Conservation (phyloP, 768 basidiomycete genomes). For the Lactarius deliciosus region DNA sequence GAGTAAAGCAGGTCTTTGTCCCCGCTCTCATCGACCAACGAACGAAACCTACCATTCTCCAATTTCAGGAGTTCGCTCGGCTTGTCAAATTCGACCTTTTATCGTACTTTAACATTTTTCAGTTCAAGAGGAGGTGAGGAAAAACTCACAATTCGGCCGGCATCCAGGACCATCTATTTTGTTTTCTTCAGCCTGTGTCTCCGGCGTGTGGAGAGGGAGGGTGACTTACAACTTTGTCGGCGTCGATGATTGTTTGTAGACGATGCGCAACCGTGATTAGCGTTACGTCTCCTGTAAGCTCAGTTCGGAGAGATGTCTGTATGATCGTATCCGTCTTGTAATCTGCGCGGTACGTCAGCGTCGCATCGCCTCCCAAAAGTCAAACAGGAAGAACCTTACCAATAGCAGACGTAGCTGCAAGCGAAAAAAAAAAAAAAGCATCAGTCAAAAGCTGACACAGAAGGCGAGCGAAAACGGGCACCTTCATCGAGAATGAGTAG, state of each 20-base stretch:
- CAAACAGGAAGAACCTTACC: slow-evolving; percentile 30
- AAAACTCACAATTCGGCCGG: slow-evolving; percentile 40
- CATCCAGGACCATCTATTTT: slow-evolving; percentile 45
- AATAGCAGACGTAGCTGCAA: slow-evolving; percentile 47
- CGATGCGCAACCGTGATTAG: slow-evolving; percentile 62
- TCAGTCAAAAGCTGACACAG: not conserved
- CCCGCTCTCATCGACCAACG: slow-evolving; percentile 43
- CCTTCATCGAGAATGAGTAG: slow-evolving; percentile 59
- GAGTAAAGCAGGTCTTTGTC: slow-evolving; percentile 39
- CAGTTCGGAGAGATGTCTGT: slow-evolving; percentile 53
- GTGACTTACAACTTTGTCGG: slow-evolving; percentile 52
- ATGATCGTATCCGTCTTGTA: slow-evolving; percentile 58
- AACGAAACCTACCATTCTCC: slow-evolving; percentile 37
- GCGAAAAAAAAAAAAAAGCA: not conserved
- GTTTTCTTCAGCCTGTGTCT: not conserved
- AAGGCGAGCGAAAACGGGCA: slow-evolving; percentile 24
- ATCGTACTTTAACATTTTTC: not conserved
- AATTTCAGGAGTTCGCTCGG: slow-evolving; percentile 44
- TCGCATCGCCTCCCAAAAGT: not conserved
- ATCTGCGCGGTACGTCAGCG: slow-evolving; percentile 36
- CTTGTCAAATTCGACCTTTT: slow-evolving; percentile 46
- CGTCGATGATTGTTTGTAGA: slow-evolving; percentile 58
- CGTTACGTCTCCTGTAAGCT: slow-evolving; percentile 45
- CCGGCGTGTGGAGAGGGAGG: not conserved
- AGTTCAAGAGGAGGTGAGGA: not conserved